A percentile compares a stretch with the other conserved stretches of the same genome.
phyloP scores from a whole-genome alignment of 768 basidiomycete species.

The Russula vinacea region DNA sequence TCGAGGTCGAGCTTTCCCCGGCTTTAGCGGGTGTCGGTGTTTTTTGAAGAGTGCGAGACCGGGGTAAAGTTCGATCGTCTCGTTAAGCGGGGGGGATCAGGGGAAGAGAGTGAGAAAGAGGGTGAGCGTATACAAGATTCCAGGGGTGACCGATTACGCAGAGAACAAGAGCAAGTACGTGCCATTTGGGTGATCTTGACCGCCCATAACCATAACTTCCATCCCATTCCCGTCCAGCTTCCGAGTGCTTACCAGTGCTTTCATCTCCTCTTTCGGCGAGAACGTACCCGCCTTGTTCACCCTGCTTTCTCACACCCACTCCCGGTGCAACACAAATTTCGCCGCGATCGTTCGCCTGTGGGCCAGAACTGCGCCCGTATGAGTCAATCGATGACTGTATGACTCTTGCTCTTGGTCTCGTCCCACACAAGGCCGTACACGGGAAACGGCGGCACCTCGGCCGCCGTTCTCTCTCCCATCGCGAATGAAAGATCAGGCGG shows the following conservation, averaged over 20 bases:
- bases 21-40: too few species aligned
- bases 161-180: constrained; percentile 14
- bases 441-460: neutral
- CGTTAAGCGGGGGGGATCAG: constrained; percentile 6
- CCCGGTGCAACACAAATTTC: constrained; percentile 2
- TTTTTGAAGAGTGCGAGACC: neutral
- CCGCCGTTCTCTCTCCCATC: neutral
- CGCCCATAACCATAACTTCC: constrained; percentile 18
- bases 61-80: neutral
- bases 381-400: neutral
- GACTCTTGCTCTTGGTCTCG: neutral
- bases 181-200: constrained; percentile 10
- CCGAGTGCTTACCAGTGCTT: constrained; percentile 3
- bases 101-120: neutral
- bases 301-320: constrained; percentile 1
- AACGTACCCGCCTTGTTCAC: constrained; percentile 18
- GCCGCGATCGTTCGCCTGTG: constrained; percentile 14
- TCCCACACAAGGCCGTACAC: neutral
- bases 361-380: constrained; percentile 1
- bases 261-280: constrained; percentile 16
- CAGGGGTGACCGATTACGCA: constrained; percentile 9
- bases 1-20: neutral
- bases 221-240: constrained; percentile 5
- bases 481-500: neutral
- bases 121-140: too few species aligned